Evolutionary conservation across 1,139 yeast genomes (phyloP).

Genomic region (Candida albicans): DNA sequence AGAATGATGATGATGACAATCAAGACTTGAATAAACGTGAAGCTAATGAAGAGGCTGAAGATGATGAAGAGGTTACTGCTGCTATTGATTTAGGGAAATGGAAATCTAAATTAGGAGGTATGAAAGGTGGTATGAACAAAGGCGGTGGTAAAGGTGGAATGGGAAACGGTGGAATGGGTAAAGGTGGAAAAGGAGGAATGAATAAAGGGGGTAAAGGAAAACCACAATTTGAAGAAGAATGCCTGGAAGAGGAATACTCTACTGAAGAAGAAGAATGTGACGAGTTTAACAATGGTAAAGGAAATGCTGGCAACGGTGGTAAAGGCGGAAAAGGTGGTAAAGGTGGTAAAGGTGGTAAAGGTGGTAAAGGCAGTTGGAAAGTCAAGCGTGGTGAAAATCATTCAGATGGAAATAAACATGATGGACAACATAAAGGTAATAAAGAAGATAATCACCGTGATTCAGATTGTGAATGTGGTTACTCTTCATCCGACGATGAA

Average conservation of each 20-base stretch:
- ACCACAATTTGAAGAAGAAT: conserved; percentile 1
- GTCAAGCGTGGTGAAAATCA: neutral
- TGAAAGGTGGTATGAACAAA: conserved; percentile 7
- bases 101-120: conserved; percentile 4
- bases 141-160: neutral
- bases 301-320: conserved; percentile 1
- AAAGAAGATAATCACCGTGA: conserved; percentile 4
- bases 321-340: neutral
- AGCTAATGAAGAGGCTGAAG: conserved; percentile 1
- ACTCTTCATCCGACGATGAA: conserved; percentile 5
- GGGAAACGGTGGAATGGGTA: neutral
- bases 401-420: neutral
- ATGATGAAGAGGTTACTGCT: conserved; percentile 1
- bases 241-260: conserved; percentile 2
- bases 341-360: conserved; percentile 1
- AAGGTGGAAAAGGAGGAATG: neutral
- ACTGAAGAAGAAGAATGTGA: neutral
- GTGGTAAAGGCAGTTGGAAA: conserved; percentile 3
- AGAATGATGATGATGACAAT: conserved; percentile 3
- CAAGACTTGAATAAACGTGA: conserved; percentile 2
- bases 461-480: neutral
- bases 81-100: conserved; percentile 8
- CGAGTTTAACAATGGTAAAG: conserved; percentile 1
- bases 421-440: neutral
- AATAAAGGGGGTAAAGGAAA: neutral